phyloP scores from a whole-genome alignment of 2,329 filamentous ascomycete genomes.

The Apiospora pterosperma region DNA sequence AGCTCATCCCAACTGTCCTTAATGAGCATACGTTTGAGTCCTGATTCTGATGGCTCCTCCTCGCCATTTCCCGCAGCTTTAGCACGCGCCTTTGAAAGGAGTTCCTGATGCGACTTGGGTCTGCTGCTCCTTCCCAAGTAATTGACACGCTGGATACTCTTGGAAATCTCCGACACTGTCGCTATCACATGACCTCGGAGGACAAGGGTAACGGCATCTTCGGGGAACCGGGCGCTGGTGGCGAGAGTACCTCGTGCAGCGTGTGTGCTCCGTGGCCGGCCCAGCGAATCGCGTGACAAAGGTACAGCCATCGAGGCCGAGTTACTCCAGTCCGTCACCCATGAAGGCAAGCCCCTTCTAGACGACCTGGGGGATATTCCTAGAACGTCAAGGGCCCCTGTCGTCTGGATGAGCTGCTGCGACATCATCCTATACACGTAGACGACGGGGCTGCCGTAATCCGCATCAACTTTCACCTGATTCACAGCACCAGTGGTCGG shows the following conservation, averaged over 20 bases:
- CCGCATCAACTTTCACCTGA: not conserved
- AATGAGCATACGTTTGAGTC: not conserved
- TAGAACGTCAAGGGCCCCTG: not conserved
- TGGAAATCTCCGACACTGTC: not conserved
- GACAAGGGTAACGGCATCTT: not conserved
- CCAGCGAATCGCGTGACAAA: constrained; percentile 2
- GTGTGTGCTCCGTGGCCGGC: constrained; percentile 1
- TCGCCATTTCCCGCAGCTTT: not conserved
- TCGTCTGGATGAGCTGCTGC: not conserved
- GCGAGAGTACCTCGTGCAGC: not conserved
- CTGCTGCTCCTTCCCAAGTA: not conserved
- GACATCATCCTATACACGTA: constrained; percentile 2
- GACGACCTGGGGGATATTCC: not conserved
- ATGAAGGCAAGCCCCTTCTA: not conserved
- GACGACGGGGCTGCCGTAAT: not conserved
- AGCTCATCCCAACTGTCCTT: not conserved
- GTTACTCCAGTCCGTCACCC: constrained; percentile 9
- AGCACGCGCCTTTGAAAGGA: not conserved
- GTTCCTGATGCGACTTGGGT: not conserved
- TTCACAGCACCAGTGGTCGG: not conserved
- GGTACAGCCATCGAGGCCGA: not conserved
- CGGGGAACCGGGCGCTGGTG: not conserved
- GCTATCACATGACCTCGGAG: not conserved
- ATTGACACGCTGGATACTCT: not conserved
- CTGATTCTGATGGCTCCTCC: not conserved